phyloP scores from a whole-genome alignment of 768 basidiomycete genomes.

The Leccinum incarnatum region DNA sequence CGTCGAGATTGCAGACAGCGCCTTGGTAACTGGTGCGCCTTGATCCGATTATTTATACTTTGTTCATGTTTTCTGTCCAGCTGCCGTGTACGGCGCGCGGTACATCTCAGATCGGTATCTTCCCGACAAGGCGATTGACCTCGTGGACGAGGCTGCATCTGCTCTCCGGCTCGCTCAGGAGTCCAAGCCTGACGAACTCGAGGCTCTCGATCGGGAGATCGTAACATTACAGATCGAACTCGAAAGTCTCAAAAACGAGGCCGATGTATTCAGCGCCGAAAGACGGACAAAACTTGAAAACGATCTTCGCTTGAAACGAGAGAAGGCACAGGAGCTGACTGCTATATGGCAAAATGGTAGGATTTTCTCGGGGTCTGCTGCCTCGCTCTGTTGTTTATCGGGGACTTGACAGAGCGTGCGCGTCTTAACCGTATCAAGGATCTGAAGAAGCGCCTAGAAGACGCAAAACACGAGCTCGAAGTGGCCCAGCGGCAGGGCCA shows the following conservation, averaged over 20 bases:
- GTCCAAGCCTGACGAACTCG: conserved; percentile 82
- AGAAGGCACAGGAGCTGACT: conserved; percentile 59
- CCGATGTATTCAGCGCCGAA: conserved; percentile 79
- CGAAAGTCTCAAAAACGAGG: conserved; percentile 86
- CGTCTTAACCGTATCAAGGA: conserved; percentile 69
- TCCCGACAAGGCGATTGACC: conserved; percentile 54
- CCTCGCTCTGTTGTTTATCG: not conserved
- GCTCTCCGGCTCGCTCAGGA: conserved; percentile 85
- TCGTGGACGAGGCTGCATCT: conserved; percentile 92
- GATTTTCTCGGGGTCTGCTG: not conserved
- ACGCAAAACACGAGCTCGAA: conserved; percentile 82
- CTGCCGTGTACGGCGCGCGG: no score
- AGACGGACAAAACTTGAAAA: conserved; percentile 64
- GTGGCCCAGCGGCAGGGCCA: conserved; percentile 88
- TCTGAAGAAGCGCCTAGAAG: conserved; percentile 71
- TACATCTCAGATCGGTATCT: no score
- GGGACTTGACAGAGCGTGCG: conserved; percentile 49
- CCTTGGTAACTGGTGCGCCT: no score
- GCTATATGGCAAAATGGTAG: conserved; percentile 72
- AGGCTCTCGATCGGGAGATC: conserved; percentile 78
- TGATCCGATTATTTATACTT: no score
- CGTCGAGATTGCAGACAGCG: no score
- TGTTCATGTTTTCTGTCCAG: no score
- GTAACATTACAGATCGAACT: conserved; percentile 87
- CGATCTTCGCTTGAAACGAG: conserved; percentile 57